Evolutionary conservation across 2,329 filamentous ascomycete genomes (phyloP).

Genomic region (Fusarium chuoi): DNA sequence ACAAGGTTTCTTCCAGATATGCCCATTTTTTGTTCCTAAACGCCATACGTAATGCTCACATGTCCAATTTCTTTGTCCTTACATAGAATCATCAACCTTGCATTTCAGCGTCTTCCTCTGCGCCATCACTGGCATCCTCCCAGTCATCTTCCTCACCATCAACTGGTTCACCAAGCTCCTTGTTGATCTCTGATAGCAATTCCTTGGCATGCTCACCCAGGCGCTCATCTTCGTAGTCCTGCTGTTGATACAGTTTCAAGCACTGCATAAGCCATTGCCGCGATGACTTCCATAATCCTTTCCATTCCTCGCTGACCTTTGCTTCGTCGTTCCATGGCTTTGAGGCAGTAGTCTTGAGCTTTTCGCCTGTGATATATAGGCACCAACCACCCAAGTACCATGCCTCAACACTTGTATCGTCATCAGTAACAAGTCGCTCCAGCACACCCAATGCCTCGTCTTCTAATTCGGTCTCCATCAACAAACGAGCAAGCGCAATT

Average conservation of each 20-base stretch:
- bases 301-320: constrained; percentile 61
- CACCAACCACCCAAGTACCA: constrained; percentile 99
- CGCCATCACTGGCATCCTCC: constrained; percentile 63
- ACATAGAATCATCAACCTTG: constrained; percentile 48
- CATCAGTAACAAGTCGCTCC: constrained; percentile 84
- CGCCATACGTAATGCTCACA: constrained; percentile 41
- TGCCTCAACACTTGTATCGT: constrained; percentile 93
- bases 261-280: constrained; percentile 86
- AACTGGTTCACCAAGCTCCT: constrained; percentile 70
- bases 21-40: constrained; percentile 39
- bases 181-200: constrained; percentile 71
- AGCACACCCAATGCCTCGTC: constrained; percentile 86
- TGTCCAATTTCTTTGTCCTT: constrained; percentile 26
- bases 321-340: constrained; percentile 46
- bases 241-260: constrained; percentile 77
- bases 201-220: constrained; percentile 80
- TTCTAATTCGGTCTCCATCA: constrained; percentile 92
- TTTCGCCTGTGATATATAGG: constrained; percentile 80
- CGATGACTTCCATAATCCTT: constrained; percentile 75
- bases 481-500: constrained; percentile 82
- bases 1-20: constrained; percentile 34
- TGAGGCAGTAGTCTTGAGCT: constrained; percentile 58
- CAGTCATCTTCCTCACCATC: constrained; percentile 66
- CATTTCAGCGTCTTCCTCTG: constrained; percentile 68
- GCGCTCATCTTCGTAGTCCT: constrained; percentile 88